Evolutionary conservation across 805 yeast genomes (phyloP).

Genomic region (Candida succiphila): DNA sequence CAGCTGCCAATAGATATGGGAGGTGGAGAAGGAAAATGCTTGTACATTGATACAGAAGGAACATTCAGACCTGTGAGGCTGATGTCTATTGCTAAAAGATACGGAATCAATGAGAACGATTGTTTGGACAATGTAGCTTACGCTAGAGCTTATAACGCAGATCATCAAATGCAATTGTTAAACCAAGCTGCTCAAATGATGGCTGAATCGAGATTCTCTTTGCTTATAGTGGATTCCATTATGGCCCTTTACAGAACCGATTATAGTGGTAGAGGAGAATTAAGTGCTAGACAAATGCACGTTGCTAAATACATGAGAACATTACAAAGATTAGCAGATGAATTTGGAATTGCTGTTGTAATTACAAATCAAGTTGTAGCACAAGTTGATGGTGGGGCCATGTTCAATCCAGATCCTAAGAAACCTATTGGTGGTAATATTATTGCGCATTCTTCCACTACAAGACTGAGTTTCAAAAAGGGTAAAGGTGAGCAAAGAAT

Average conservation of each 20-base stretch:
- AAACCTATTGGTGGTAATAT: constrained; percentile 98
- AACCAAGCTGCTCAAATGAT: constrained; percentile 92
- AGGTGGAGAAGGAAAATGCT: constrained; percentile 97
- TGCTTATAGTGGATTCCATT: constrained; percentile 91
- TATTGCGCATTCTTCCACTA: constrained; percentile 93
- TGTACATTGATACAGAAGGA: constrained; percentile 94
- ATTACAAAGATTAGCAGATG: constrained; percentile 90
- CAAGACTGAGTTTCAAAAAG: constrained; percentile 81
- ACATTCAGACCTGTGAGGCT: constrained; percentile 90
- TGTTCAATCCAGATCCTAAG: constrained; percentile 92
- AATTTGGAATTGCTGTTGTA: constrained; percentile 94
- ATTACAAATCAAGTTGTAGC: constrained; percentile 96
- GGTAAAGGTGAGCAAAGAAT: constrained; percentile 89
- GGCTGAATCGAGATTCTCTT: constrained; percentile 86
- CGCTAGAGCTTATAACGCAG: constrained; percentile 95
- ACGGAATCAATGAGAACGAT: constrained; percentile 85
- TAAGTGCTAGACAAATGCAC: constrained; percentile 89
- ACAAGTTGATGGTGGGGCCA: constrained; percentile 85
- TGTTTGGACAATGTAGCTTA: constrained; percentile 96
- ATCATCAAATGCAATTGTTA: constrained; percentile 81
- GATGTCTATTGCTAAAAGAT: constrained; percentile 82
- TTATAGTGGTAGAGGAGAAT: constrained; percentile 90
- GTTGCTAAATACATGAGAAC: constrained; percentile 90
- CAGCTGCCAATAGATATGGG: constrained; percentile 95
- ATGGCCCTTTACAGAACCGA: constrained; percentile 96